phyloP scores from a whole-genome alignment of 2,329 filamentous ascomycete species.

The Neonectria sp. region DNA sequence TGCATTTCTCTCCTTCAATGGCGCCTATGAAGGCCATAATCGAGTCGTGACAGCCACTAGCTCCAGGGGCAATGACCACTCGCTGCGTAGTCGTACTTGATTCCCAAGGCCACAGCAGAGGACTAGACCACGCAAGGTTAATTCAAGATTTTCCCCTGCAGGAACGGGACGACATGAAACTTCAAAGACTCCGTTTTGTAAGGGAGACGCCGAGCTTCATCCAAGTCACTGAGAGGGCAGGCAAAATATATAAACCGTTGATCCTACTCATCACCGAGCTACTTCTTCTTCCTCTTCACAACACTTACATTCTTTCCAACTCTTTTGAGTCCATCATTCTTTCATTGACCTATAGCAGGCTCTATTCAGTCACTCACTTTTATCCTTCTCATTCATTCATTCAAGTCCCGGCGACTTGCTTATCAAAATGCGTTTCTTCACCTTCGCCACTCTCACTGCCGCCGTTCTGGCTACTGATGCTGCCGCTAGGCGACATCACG shows the following conservation, averaged over 20 bases:
- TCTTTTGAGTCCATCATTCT: conserved; percentile 1
- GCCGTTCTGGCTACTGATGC: neutral
- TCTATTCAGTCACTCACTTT: neutral
- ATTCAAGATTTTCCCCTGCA: neutral
- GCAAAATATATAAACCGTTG: neutral
- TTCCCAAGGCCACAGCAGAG: neutral
- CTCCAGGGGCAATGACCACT: neutral
- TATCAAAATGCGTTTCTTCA: neutral
- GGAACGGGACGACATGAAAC: neutral
- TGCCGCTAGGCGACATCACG: neutral
- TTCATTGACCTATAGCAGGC: neutral
- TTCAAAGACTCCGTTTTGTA: neutral
- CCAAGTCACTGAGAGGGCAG: neutral
- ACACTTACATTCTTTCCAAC: neutral
- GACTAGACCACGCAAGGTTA: neutral
- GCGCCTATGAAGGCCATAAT: neutral
- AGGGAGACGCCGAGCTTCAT: neutral
- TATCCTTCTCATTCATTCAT: neutral
- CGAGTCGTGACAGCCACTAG: neutral
- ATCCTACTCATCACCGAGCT: neutral
- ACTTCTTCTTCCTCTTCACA: neutral
- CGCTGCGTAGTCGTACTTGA: neutral
- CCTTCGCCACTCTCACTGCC: neutral
- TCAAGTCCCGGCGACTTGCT: neutral
- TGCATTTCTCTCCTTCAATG: neutral